Evolutionary conservation across 768 basidiomycete species (phyloP).

Genomic region (Pleurotus eryngii): DNA sequence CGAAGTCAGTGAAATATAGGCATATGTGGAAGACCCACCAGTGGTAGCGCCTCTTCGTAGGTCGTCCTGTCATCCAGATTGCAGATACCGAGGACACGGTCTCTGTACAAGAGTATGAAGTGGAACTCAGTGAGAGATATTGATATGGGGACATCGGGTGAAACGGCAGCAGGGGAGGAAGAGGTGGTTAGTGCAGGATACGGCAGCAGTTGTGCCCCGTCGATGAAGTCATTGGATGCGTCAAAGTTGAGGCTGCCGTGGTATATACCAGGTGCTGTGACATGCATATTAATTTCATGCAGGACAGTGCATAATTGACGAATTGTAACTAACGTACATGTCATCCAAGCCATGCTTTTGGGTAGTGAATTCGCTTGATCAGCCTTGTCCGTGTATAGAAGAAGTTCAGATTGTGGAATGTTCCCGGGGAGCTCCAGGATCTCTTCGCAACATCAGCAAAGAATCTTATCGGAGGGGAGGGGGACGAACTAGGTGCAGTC

Average conservation of each 20-base stretch:
- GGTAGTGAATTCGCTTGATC: slow-evolving; percentile 70
- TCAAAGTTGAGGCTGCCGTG: slow-evolving; percentile 77
- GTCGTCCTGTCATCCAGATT: slow-evolving; percentile 76
- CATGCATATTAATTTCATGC: neutral
- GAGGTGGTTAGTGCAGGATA: slow-evolving; percentile 51
- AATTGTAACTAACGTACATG: slow-evolving; percentile 47
- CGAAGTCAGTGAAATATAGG: neutral
- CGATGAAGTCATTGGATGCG: slow-evolving; percentile 69
- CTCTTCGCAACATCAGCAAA: slow-evolving; percentile 44
- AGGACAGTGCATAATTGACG: neutral
- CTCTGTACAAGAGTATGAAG: slow-evolving; percentile 79
- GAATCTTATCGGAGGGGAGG: slow-evolving; percentile 18
- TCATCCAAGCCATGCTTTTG: slow-evolving; percentile 85
- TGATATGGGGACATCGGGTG: slow-evolving; percentile 59
- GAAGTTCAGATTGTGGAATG: slow-evolving; percentile 70
- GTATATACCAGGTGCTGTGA: slow-evolving; percentile 81
- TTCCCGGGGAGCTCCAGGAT: slow-evolving; percentile 89
- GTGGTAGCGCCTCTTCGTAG: slow-evolving; percentile 79
- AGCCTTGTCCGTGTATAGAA: slow-evolving; percentile 71
- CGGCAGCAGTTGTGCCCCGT: slow-evolving; percentile 74
- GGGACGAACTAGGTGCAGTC: slow-evolving; percentile 65
- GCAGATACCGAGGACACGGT: slow-evolving; percentile 75
- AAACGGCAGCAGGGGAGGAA: slow-evolving; percentile 20
- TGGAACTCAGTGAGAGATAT: slow-evolving; percentile 91
- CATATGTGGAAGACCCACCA: slow-evolving; percentile 46